Evolutionary conservation across 805 yeast species (phyloP).

Genomic region (Lachancea sp.): DNA sequence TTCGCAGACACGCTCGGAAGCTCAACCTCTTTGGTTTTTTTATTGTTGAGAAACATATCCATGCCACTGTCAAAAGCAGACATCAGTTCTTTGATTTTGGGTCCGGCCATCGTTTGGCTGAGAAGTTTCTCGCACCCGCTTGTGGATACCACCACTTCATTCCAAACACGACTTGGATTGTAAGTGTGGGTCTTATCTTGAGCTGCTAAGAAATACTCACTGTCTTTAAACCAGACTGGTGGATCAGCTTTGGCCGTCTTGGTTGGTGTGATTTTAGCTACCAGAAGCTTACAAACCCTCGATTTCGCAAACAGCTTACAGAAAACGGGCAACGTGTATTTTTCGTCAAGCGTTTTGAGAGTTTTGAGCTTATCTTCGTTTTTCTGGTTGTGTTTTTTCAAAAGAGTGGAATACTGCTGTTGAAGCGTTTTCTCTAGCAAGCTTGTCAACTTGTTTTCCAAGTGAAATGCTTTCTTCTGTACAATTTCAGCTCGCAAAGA

Average conservation of each 20-base stretch:
- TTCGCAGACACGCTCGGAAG: not conserved
- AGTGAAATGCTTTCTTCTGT: conserved; percentile 24
- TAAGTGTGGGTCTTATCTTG: conserved; percentile 28
- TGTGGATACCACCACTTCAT: conserved; percentile 23
- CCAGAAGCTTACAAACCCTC: conserved; percentile 22
- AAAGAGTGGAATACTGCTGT: conserved; percentile 4
- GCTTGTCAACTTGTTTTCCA: conserved; percentile 17
- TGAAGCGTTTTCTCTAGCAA: conserved; percentile 11
- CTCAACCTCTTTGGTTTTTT: conserved; percentile 13
- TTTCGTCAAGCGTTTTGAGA: conserved; percentile 11
- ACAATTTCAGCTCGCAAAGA: conserved; percentile 21
- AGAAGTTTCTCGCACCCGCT: conserved; percentile 22
- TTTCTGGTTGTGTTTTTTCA: conserved; percentile 9
- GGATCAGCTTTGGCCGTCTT: conserved; percentile 12
- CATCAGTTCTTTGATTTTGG: conserved; percentile 42
- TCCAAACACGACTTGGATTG: conserved; percentile 45
- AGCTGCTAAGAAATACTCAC: conserved; percentile 22
- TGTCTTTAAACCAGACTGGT: conserved; percentile 24
- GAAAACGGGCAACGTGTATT: conserved; percentile 17
- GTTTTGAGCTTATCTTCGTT: conserved; percentile 8
- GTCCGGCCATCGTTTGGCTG: conserved; percentile 42
- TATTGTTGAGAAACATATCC: conserved; percentile 31
- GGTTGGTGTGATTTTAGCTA: conserved; percentile 16
- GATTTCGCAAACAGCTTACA: conserved; percentile 20
- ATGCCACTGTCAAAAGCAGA: conserved; percentile 36